Evolutionary conservation across 306 rosid genomes (phyloP).

Genomic region (Vigna trinervia): DNA sequence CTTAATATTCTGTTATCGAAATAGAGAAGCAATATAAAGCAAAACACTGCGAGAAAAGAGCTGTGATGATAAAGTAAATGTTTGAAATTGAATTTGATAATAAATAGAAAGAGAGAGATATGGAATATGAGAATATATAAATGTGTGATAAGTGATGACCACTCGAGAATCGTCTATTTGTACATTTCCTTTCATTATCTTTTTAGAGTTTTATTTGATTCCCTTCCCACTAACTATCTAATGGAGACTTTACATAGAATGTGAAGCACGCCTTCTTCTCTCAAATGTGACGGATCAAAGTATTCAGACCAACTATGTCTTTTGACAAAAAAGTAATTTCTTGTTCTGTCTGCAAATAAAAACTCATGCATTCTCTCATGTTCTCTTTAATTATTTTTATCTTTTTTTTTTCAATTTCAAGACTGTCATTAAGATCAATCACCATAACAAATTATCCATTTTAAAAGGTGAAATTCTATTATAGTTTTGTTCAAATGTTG

Average conservation of each 20-base stretch:
- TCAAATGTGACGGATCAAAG: conserved; percentile 7
- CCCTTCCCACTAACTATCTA: conserved; percentile 1
- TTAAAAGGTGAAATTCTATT: too few relatives aligned
- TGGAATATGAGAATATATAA: background rate
- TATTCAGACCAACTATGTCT: conserved; percentile 35
- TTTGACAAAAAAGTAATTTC: conserved; percentile 17
- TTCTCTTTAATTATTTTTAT: too few relatives aligned
- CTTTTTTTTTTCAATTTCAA: too few relatives aligned
- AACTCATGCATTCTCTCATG: conserved; percentile 2
- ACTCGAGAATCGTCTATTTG: background rate
- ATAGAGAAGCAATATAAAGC: too few relatives aligned
- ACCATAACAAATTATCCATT: too few relatives aligned
- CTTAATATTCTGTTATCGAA: too few relatives aligned
- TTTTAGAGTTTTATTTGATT: conserved; percentile 1
- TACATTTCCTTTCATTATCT: conserved; percentile 1
- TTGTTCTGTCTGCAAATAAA: conserved; percentile 30
- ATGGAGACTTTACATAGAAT: conserved; percentile 19
- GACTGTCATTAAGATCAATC: too few relatives aligned
- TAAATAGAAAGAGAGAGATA: background rate
- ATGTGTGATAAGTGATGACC: background rate
- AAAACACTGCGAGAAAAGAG: too few relatives aligned
- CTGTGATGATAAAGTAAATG: too few relatives aligned
- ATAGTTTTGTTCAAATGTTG: too few relatives aligned
- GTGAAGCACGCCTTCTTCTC: conserved; percentile 27
- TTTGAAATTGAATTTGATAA: background rate